Base-by-base conservation (phyloP, 495 filamentous ascomycete species). In the Aspergillus saccharolyticus region DNA sequence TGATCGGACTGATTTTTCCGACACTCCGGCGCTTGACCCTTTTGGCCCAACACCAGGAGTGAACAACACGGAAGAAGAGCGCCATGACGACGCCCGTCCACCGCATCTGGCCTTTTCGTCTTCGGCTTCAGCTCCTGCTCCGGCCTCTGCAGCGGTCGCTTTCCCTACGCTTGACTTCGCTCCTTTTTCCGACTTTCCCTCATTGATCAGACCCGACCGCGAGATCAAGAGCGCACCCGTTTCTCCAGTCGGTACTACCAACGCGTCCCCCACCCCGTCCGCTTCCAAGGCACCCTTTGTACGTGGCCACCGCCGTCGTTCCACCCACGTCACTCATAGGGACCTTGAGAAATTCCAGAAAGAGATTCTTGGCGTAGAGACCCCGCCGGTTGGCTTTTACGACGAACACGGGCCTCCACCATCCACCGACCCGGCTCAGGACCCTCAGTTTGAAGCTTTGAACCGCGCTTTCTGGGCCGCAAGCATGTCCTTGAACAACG, bases 301-400 rank as follows among this genome's bases (percentile, higher is more conserved):
- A 47, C 74, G 72, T 71, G 72, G 74, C 65, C 74, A 77, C 58
- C 74, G 74, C 60, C 74, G 74, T 68, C 74, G 74, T 61, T 74
- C 74, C 57, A 77, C 74, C 64, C 74, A 73, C 72, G 73, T 77
- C 53, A 72, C 67, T 65, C 70, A 65, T 54, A 67, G 67, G 59
- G 74, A 77, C 71, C 71, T 77, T 64, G 70, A 73, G 60, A 71
- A 71, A 62, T 77, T 77, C 62, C 68, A 70, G 62, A 69, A 69
- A 60, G 74, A 77, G 60, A 67, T 77, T 44, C 48, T 77, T 50
- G 74, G 71, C 54, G 65, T 74, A 44, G 66, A 74, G 60, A 61
- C 68, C 52, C 60, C 63, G 62, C 64, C 60, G 57, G 66, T 63
- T 24, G 59, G 54, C 16, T 60, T 58, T 54, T 68, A 73, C 60